phyloP scores from a whole-genome alignment of 108 stramenopile genomes.

The Skeletonema menzelii region DNA sequence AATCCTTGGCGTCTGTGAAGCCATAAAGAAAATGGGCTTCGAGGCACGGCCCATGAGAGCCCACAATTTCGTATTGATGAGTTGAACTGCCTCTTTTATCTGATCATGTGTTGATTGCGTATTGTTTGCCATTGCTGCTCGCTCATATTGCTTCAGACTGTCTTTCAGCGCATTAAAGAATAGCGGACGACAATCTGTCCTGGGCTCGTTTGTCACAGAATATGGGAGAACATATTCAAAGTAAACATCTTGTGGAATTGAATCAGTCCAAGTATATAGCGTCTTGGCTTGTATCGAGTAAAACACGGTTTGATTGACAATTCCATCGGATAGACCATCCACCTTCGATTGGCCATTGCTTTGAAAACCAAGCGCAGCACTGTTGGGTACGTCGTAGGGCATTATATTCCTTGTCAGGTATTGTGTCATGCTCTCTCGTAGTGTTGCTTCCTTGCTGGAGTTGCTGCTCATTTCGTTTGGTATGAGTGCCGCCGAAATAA shows the following conservation, averaged over 20 bases:
- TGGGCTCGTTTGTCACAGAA: slow-evolving; percentile 80
- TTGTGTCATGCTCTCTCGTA: background rate
- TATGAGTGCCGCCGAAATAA: background rate
- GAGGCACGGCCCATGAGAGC: slow-evolving; percentile 38
- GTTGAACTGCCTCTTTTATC: slow-evolving; percentile 54
- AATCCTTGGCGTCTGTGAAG: slow-evolving; percentile 80
- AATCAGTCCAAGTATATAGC: slow-evolving; percentile 69
- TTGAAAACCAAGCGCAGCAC: slow-evolving; percentile 64
- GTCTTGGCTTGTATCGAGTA: slow-evolving; percentile 67
- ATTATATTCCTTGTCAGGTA: slow-evolving; percentile 65
- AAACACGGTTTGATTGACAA: slow-evolving; percentile 62
- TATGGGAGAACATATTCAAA: slow-evolving; percentile 83
- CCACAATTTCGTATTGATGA: slow-evolving; percentile 72
- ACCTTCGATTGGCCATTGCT: slow-evolving; percentile 15
- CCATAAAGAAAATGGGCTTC: slow-evolving; percentile 60
- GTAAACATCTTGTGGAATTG: slow-evolving; percentile 63
- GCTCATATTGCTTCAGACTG: slow-evolving; percentile 21
- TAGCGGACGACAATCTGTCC: slow-evolving; percentile 80
- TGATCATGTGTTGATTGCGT: background rate
- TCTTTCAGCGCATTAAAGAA: slow-evolving; percentile 53
- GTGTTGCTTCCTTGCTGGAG: background rate
- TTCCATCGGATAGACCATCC: slow-evolving; percentile 75
- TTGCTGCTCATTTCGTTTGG: background rate
- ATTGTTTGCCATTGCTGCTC: background rate
- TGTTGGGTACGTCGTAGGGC: slow-evolving; percentile 67